phyloP scores from a whole-genome alignment of 345 rosid genomes.

The Pseudoturritis turrita region DNA sequence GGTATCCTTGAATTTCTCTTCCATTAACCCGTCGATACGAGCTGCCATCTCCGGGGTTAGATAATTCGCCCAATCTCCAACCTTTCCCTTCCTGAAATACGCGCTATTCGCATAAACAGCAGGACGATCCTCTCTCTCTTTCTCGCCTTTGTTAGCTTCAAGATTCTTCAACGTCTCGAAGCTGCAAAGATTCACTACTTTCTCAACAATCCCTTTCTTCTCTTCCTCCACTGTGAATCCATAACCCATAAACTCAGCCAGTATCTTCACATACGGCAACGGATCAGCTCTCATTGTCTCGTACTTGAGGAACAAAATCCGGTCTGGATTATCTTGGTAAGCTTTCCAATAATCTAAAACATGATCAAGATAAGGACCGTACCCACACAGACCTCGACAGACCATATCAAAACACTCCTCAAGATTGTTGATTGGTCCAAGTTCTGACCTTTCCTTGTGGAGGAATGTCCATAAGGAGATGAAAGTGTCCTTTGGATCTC shows the following conservation, averaged over 20 bases:
- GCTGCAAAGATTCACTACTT: constrained; percentile 32
- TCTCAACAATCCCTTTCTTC: constrained; percentile 15
- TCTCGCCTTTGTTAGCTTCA: constrained; percentile 32
- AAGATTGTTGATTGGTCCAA: constrained; percentile 18
- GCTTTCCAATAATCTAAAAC: constrained; percentile 33
- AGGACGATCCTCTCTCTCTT: constrained; percentile 3
- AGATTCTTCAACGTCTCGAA: constrained; percentile 35
- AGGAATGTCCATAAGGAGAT: constrained; percentile 31
- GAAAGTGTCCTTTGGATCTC: constrained; percentile 36
- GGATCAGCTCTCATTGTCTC: constrained; percentile 28
- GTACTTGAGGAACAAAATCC: constrained; percentile 27
- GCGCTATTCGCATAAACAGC: constrained; percentile 17
- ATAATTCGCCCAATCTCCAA: constrained; percentile 41
- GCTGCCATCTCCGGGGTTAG: constrained; percentile 34
- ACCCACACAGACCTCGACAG: constrained; percentile 21
- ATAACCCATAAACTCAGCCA: constrained; percentile 34
- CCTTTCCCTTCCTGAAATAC: constrained; percentile 36
- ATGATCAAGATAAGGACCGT: constrained; percentile 36
- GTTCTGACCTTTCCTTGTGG: constrained; percentile 26
- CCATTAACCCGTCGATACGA: constrained; percentile 26
- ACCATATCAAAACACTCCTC: constrained; percentile 33
- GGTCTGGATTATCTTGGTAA: constrained; percentile 17
- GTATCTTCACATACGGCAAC: constrained; percentile 18
- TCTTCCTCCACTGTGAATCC: constrained; percentile 31
- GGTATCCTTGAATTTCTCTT: constrained; percentile 24